phyloP scores from a whole-genome alignment of 129 eudicot species.

The Ambrosia artemisiifolia region DNA sequence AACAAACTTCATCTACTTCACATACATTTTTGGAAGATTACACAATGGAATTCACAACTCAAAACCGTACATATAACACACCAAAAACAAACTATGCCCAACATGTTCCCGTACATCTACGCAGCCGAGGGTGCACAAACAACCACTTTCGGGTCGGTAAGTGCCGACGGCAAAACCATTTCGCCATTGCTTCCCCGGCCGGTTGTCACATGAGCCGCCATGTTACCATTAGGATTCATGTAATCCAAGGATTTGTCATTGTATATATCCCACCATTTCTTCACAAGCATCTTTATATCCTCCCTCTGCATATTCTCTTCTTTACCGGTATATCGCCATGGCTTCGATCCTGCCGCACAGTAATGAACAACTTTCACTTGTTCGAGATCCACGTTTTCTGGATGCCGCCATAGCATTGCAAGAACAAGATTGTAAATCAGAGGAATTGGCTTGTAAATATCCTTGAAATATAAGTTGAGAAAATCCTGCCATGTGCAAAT shows the following conservation, averaged over 20 bases:
- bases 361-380: conserved; percentile 78
- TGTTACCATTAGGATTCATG: conserved; percentile 9
- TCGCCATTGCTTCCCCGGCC: conserved; percentile 4
- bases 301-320: conserved; percentile 90
- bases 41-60: neutral
- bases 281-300: conserved; percentile 72
- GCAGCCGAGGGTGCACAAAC: conserved; percentile 78
- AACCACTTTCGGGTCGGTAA: conserved; percentile 24
- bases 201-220: neutral
- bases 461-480: conserved; percentile 65
- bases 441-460: conserved; percentile 62
- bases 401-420: conserved; percentile 86
- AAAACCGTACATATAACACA: conserved; percentile 1
- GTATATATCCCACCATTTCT: conserved; percentile 84
- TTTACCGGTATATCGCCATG: conserved; percentile 79
- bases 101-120: neutral
- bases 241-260: conserved; percentile 55
- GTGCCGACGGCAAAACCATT: conserved; percentile 32
- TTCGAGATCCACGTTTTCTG: conserved; percentile 60
- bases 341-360: conserved; percentile 88
- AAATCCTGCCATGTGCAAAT: conserved; percentile 48
- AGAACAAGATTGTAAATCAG: conserved; percentile 64
- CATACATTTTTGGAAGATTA: neutral
- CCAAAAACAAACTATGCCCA: conserved; percentile 18
- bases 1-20: neutral